phyloP scores from a whole-genome alignment of 306 rosid genomes.

The Citrullus amarus region DNA sequence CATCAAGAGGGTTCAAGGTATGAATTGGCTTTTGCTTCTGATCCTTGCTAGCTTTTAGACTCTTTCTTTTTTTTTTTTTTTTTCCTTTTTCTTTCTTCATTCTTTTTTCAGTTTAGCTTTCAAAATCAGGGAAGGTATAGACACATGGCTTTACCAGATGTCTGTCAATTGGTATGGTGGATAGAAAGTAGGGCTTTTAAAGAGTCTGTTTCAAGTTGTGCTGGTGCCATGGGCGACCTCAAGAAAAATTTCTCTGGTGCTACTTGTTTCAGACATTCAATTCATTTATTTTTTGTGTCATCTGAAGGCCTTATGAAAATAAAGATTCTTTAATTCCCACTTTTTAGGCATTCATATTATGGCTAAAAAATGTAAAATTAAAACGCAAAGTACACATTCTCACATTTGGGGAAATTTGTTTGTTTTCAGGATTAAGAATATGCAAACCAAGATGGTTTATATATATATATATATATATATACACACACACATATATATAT shows the following conservation, averaged over 20 bases:
- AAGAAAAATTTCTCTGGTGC: background rate
- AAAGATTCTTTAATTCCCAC: background rate
- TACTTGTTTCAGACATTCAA: background rate
- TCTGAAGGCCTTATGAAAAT: background rate
- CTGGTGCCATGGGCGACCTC: background rate
- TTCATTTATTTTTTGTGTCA: background rate
- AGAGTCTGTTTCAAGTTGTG: background rate
- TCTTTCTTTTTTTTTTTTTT: background rate
- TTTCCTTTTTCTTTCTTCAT: background rate
- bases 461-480: too few relatives aligned
- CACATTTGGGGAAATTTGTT: background rate
- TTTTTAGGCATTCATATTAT: background rate
- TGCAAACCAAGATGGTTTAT: background rate
- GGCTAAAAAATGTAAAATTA: background rate
- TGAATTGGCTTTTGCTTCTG: background rate
- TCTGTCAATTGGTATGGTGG: background rate
- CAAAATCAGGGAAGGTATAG: background rate
- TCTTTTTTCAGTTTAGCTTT: background rate
- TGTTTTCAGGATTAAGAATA: background rate
- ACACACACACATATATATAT: too few relatives aligned
- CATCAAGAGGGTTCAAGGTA: conserved; percentile 71
- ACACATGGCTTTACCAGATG: background rate
- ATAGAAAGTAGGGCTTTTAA: background rate
- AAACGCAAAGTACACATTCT: background rate
- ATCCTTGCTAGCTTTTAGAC: background rate